Evolutionary conservation across 2,329 filamentous ascomycete genomes (phyloP).

Genomic region (Calcarisporium arbuscula): DNA sequence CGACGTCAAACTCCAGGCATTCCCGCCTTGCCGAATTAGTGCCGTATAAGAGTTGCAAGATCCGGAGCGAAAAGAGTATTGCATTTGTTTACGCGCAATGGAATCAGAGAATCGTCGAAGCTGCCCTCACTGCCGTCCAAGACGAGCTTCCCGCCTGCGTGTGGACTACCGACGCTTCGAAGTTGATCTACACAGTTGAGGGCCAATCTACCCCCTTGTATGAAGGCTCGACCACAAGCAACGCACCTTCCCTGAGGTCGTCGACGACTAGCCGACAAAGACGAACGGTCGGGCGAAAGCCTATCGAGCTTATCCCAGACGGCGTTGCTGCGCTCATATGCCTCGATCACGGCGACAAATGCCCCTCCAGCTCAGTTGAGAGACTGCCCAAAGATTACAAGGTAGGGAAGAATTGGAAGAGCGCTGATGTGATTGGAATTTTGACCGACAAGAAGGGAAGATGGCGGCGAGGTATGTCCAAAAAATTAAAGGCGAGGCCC

Average conservation of each 20-base stretch:
- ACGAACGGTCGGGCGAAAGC: too few species aligned
- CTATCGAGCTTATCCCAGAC: background rate
- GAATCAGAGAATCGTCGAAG: background rate
- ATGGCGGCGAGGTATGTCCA: background rate
- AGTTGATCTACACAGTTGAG: too few species aligned
- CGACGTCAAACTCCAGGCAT: background rate
- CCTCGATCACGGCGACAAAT: background rate
- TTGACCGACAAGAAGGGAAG: background rate
- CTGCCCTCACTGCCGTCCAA: background rate
- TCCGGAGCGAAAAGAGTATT: background rate
- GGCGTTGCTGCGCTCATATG: background rate
- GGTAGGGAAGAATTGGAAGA: background rate
- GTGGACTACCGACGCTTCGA: background rate
- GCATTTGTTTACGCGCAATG: background rate
- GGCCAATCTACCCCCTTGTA: background rate
- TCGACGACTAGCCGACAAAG: background rate
- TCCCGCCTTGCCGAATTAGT: background rate
- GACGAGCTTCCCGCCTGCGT: background rate
- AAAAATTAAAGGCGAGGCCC: background rate
- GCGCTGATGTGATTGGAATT: background rate
- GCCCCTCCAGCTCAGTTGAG: background rate
- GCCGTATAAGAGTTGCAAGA: background rate
- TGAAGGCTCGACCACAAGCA: background rate
- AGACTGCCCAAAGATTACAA: slow-evolving; percentile 3
- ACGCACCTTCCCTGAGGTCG: too few species aligned